Evolutionary conservation across 169 alveolate species (phyloP).

Genomic region (Eimeria acervulina): DNA sequence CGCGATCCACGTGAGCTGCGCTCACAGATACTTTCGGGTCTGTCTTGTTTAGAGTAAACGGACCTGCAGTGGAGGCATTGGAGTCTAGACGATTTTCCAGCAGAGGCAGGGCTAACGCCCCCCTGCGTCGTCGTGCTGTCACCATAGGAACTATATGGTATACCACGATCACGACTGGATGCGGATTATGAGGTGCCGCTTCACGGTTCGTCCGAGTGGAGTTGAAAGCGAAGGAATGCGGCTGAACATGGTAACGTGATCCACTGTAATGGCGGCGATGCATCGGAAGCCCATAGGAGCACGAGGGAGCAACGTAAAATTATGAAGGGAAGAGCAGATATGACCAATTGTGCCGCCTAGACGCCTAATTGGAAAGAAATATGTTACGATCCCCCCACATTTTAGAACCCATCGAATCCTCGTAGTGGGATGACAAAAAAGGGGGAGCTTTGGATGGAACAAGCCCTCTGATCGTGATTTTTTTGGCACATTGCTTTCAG

Average conservation of each 20-base stretch:
- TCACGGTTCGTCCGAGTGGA: neutral
- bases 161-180: neutral
- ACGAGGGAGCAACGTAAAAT: too few relatives aligned
- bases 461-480: neutral
- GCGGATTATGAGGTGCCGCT: neutral
- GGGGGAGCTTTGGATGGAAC: neutral
- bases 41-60: constrained; percentile 11
- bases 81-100: neutral
- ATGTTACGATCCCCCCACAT: too few relatives aligned
- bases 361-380: neutral
- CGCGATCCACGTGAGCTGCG: constrained; percentile 30
- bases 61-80: constrained; percentile 30
- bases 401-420: neutral
- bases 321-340: neutral
- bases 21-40: constrained; percentile 65
- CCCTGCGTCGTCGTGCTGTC: constrained; percentile 51
- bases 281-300: neutral
- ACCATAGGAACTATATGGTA: constrained; percentile 1
- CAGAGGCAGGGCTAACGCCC: neutral
- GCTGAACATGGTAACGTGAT: neutral
- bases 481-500: neutral
- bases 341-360: neutral
- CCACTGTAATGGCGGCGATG: neutral
- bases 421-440: neutral
- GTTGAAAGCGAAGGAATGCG: neutral